Evolutionary conservation across 1,139 yeast species (phyloP), one percentile per base, ranked within the genome.

Genomic region (Geotrichum citri-aurantii): DNA sequence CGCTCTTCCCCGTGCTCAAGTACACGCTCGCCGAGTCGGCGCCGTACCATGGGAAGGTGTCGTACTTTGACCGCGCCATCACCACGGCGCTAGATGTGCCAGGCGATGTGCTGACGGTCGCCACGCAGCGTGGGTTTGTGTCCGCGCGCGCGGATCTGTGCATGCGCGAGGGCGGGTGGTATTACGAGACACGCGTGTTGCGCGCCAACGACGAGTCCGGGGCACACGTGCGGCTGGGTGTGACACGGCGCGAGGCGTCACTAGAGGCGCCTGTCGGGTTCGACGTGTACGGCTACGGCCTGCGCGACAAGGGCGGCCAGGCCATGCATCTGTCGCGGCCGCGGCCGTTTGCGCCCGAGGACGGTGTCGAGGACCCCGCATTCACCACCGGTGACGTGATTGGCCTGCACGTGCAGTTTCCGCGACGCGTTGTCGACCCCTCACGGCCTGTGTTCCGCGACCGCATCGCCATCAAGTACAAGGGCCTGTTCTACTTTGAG

Each of bases 221-320:
- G 7, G 73, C 73, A 2, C 95, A 92, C 70, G 92, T 92, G 0
- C 73, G 99, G 44, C 69, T 92, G 27, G 99, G 99, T 0, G 67
- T 92, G 51, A 86, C 86, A 0, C 76, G 98, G 59, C 79, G 89
- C 64, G 99, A 93, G 68, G 95, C 97, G 1, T 82, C 91, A 57
- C 73, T 92, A 54, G 97, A 93, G 65, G 96, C 96, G 0, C 99
- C 99, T 0, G 93, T 92, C 10, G 99, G 99, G 3, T 89, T 83
- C 68, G 98, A 93, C 71, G 95, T 92, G 0, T 93, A 91, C 73
- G 93, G 97, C 0, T 93, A 95, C 71, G 97, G 97, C 0, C 69
- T 93, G 11, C 77, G 98, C 61, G 98, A 92, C 72, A 79, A 81
- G 42, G 79, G 79, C n/a, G 95, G 98, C 1, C 88, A 88, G 63